These are phyloP conservation scores for Lizanozyma gosingica DNA, from an alignment of 1,139 yeast species.

Conservation along the genomic window DNA sequence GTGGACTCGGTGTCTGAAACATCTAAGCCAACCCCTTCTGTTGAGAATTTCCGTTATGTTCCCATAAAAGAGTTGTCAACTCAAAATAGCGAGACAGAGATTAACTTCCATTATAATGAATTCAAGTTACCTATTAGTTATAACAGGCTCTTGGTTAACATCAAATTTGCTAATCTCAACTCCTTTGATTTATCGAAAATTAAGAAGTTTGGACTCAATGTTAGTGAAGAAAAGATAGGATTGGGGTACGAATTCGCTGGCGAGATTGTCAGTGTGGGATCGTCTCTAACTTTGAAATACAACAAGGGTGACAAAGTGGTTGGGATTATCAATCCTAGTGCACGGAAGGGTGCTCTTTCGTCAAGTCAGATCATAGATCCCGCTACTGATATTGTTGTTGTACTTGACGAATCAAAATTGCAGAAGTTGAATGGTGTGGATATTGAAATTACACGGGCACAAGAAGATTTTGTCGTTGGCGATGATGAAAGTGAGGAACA, in stretches of 20 bases:
- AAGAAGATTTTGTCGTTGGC: conserved; percentile 1
- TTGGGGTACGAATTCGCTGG: conserved; percentile 38
- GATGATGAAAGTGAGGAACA: conserved; percentile 3
- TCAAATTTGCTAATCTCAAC: conserved; percentile 29
- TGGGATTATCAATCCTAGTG: conserved; percentile 27
- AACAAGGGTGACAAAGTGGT: conserved; percentile 25
- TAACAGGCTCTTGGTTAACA: conserved; percentile 26
- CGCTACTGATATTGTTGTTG: conserved; percentile 21
- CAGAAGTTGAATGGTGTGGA: conserved; percentile 10
- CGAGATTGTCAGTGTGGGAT: conserved; percentile 23
- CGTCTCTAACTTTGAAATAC: conserved; percentile 10
- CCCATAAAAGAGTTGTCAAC: conserved; percentile 35
- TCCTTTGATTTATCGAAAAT: conserved; percentile 32
- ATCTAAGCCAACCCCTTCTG: neutral
- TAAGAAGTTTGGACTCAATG: conserved; percentile 26
- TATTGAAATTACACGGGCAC: neutral
- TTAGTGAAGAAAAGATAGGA: conserved; percentile 31
- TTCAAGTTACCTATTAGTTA: conserved; percentile 27
- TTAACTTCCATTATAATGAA: conserved; percentile 34
- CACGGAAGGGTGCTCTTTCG: conserved; percentile 30
- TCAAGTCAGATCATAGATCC: conserved; percentile 29
- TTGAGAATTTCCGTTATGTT: conserved; percentile 8
- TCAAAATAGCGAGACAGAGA: conserved; percentile 32
- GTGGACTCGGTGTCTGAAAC: neutral
- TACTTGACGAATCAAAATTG: conserved; percentile 18